These are phyloP conservation scores for Rutstroemia sp. DNA, from an alignment of 2,329 filamentous ascomycete genomes.

Conservation along the genomic window DNA sequence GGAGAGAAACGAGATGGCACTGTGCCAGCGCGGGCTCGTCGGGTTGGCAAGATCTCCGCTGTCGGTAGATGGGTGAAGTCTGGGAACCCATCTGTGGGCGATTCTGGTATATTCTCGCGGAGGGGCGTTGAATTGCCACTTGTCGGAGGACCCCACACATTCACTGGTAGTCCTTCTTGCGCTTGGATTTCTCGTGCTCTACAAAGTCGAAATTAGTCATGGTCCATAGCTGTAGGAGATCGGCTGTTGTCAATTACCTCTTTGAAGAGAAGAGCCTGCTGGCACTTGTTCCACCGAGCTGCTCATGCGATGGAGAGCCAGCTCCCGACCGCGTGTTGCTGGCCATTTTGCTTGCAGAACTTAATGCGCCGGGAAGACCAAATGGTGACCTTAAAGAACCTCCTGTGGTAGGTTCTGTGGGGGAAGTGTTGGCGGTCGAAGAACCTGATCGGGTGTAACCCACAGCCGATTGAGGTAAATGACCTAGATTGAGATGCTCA, in stretches of 20 bases:
- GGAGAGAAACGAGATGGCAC: constrained; percentile 92
- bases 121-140: constrained; percentile 95
- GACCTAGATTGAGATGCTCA: constrained; percentile 81
- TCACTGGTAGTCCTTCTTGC: constrained; percentile 74
- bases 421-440: constrained; percentile 73
- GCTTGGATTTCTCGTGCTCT: constrained; percentile 96
- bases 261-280: constrained; percentile 84
- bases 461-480: constrained; percentile 45
- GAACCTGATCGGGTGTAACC: constrained; percentile 51
- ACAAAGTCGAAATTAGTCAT: constrained; percentile 13
- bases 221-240: background rate
- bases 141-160: constrained; percentile 89
- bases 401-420: constrained; percentile 63
- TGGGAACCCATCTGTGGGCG: constrained; percentile 90
- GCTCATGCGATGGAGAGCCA: constrained; percentile 93
- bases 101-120: constrained; percentile 95
- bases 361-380: constrained; percentile 57
- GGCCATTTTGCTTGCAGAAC: constrained; percentile 50
- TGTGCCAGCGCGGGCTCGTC: constrained; percentile 85
- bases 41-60: constrained; percentile 53
- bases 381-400: constrained; percentile 63
- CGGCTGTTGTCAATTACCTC: constrained; percentile 50
- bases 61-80: constrained; percentile 72
- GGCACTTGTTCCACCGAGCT: constrained; percentile 48
- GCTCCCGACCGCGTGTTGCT: constrained; percentile 67